Percentiles rank a stretch among this genome's conserved stretches.
These are phyloP conservation scores for Auriscalpium vulgare DNA, from an alignment of 768 basidiomycete genomes.

Conservation along the genomic window DNA sequence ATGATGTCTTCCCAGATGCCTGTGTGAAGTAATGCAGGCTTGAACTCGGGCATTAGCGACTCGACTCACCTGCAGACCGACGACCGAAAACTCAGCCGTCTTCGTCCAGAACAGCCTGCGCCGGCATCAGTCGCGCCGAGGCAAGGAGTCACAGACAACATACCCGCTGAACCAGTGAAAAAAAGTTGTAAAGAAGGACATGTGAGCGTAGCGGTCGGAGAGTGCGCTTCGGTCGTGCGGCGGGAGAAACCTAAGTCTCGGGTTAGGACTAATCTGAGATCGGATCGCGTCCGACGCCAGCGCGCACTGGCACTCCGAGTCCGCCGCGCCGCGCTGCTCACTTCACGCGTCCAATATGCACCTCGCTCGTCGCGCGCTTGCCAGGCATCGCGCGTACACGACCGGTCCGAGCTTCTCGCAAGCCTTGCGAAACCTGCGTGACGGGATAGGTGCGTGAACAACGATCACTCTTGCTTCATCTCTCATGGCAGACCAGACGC, in stretches of 20 bases:
- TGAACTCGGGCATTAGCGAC: neutral
- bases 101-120: constrained; percentile 79
- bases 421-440: no score
- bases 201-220: neutral
- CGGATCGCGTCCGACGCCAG: no score
- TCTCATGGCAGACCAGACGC: no score
- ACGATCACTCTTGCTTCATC: no score
- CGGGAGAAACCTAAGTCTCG: neutral
- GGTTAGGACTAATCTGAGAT: neutral
- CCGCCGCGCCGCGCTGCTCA: no score
- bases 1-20: constrained; percentile 94
- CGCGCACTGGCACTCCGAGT: no score
- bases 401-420: no score
- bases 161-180: constrained; percentile 51
- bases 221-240: neutral
- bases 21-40: constrained; percentile 22
- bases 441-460: no score
- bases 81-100: constrained; percentile 83
- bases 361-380: no score
- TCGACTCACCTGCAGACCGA: constrained; percentile 65
- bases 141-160: constrained; percentile 7
- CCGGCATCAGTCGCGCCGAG: neutral
- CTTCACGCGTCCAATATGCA: no score
- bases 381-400: no score
- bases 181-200: constrained; percentile 30